Evolutionary conservation across 78 protist genomes (phyloP), one percentile per base, ranked within the genome.

Genomic region (Speleostelium caveatum): DNA sequence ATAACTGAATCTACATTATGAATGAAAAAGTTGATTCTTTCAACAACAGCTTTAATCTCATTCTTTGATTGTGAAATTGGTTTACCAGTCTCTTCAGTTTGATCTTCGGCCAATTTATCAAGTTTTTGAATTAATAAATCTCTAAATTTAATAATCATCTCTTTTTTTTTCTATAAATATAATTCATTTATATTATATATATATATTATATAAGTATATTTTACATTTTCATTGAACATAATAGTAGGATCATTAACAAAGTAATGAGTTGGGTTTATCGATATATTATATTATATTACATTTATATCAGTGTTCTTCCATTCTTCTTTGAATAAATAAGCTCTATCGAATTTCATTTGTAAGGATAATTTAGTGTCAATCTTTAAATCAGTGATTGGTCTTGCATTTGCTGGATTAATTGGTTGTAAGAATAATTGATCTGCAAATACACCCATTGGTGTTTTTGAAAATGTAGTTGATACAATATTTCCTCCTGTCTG

Each of bases 381-480:
- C 28, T 60, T 83, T 45, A 83, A 58, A 69, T 83, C 91, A 45
- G 63, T 71, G 45, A 83, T 83, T 71, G 79, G 80, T 69, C 21
- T 38, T 10, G 28, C 33, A 33, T 74, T 83, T 39, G 91, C 77
- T 83, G 91, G 91, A n/a, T 83, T 69, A 59, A 83, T 51, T 69
- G 90, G 90, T 83, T 67, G 76, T 59, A 83, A 83, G 62, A 69
- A 83, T 58, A 83, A 69, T 83, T 83, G 79, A 69, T 83, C 90
- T 53, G 90, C 58, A 24, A 83, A 28, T 38, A 71, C 45, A n/a
- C 77, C 77, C 62, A 71, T 51, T 71, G 77, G 77, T 28, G 77
- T 51, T 24, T 33, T 71, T 71, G 77, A 30, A 71, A 71, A 71
- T 1, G 77, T 49, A 28, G 77, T 32, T 51, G 77, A 71, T 1